Evolutionary conservation across 305 asterid genomes (phyloP).

Genomic region (Rubia tinctorum): DNA sequence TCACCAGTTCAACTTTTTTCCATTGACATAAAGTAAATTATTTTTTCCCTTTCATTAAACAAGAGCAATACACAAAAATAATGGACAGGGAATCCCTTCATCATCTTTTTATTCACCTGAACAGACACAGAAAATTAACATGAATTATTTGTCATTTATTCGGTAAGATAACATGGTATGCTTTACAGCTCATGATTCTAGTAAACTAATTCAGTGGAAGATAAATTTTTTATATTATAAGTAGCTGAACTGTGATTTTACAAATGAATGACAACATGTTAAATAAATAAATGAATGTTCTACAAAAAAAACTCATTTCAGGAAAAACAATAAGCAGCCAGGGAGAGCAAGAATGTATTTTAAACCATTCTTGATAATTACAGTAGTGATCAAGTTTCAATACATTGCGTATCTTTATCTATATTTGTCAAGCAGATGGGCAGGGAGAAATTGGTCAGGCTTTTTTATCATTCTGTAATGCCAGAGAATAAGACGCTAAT

Average conservation of each 20-base stretch:
- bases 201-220: background rate
- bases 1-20: no score
- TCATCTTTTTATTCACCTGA: slow-evolving; percentile 63
- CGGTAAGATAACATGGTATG: background rate
- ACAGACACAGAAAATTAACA: slow-evolving; percentile 12
- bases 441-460: background rate
- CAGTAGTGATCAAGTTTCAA: slow-evolving; percentile 10
- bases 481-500: background rate
- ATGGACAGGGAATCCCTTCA: no score
- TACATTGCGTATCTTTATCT: background rate
- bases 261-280: no score
- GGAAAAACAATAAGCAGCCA: background rate
- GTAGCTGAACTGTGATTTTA: background rate
- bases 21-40: no score
- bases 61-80: no score
- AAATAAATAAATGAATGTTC: background rate
- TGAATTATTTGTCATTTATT: background rate
- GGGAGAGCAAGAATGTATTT: background rate
- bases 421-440: background rate
- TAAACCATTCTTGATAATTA: background rate
- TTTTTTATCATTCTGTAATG: background rate
- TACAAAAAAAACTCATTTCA: background rate
- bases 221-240: background rate
- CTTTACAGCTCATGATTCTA: background rate
- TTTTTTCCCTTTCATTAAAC: no score